Evolutionary conservation across 805 yeast species (phyloP), one percentile per base, ranked within the genome.

Genomic region (Metschnikowia bowlesiae): DNA sequence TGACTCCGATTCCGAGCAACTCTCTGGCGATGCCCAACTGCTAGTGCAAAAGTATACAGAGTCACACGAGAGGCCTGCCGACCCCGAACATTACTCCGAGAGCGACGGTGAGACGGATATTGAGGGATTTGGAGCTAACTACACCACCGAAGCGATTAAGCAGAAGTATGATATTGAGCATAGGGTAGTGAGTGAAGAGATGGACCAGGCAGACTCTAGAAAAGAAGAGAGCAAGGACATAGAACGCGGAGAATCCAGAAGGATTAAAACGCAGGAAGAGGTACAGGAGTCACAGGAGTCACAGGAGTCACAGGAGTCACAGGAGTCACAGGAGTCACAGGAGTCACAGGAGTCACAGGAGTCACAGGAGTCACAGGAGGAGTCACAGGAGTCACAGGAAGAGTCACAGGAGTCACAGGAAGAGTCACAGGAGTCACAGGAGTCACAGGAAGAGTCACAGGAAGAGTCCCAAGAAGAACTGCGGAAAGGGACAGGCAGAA

Each of bases 61-160:
- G 10, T 37, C 53, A 4, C 58, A 53, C 8, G 64, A 61, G 39
- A 58, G 58, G 39, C 68, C 71, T 4, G 47, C 53, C 7, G 68
- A 61, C 29, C 69, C 66, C 44, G 61, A 61, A 3, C 67, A 70
- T 49, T 71, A 63, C 45, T 69, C 66, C 41, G 77, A 72, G 54
- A 76, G 71, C 51, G 73, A 68, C 50, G 71, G 73, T 50, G 75
- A 71, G 18, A 44, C 71, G 39, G 76, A 70, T 42, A 52, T 69
- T 44, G 73, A 67, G 44, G 53, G 38, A 2, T 57, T 66, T 38
- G 64, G 63, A 8, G 50, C 56, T 18, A 56, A 56, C 31, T 55
- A 60, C 14, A 54, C 69, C 7, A 67, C 70, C 2, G 73, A 69
- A 45, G 67, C 66, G 1, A 59, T 63, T 18, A 59, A 60, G 46